A percentile compares a stretch with the other conserved stretches of the same genome.
These are phyloP conservation scores for Fagus crenata DNA, from an alignment of 306 rosid genomes.

Conservation along the genomic window DNA sequence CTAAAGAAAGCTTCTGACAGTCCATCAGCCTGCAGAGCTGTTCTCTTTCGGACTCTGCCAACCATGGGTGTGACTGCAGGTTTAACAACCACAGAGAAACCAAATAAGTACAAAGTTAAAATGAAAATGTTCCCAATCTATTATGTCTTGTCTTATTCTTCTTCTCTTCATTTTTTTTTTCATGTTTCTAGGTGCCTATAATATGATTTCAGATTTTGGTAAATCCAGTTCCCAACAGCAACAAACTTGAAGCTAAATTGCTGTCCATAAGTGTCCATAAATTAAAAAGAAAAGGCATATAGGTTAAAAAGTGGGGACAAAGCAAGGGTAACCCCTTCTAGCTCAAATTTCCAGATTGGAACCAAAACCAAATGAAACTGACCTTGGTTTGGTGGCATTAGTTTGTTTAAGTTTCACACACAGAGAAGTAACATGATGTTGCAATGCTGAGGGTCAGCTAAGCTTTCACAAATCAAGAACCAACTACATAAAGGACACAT, in stretches of 20 bases:
- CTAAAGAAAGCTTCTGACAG: constrained; percentile 97
- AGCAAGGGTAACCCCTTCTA: background rate
- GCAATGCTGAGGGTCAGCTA: constrained; percentile 8
- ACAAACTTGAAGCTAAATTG: background rate
- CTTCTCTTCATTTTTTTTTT: background rate
- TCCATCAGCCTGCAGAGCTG: constrained; percentile 90
- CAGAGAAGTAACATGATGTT: background rate
- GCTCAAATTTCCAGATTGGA: background rate
- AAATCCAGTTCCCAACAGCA: background rate
- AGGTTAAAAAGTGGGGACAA: background rate
- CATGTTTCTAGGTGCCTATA: background rate
- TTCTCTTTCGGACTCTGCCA: constrained; percentile 89
- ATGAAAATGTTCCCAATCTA: constrained; percentile 11
- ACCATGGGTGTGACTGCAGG: constrained; percentile 96
- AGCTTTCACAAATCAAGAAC: constrained; percentile 13
- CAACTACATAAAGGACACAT: constrained; percentile 4
- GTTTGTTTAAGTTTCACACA: background rate
- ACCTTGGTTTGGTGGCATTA: background rate
- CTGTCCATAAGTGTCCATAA: background rate
- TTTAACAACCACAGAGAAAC: constrained; percentile 21
- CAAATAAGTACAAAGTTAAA: constrained; percentile 28
- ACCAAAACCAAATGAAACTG: constrained; percentile 14
- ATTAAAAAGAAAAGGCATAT: background rate
- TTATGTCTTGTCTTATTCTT: background rate
- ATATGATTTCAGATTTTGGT: background rate